Evolutionary conservation across 2,329 filamentous ascomycete genomes (phyloP).

Genomic region (Colletotrichum coccodes): DNA sequence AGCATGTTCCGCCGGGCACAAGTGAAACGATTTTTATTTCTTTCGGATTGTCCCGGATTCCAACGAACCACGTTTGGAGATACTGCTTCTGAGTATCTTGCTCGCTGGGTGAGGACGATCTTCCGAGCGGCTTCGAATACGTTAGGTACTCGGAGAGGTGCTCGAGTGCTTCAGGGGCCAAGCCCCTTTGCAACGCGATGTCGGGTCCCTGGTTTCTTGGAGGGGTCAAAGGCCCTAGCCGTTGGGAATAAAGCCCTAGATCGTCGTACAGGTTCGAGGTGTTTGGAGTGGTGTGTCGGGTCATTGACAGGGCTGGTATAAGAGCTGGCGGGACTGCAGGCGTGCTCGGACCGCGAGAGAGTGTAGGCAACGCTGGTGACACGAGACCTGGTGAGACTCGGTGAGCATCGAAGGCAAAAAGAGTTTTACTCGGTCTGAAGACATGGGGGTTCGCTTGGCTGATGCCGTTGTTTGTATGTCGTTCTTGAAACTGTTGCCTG

Average conservation of each 20-base stretch:
- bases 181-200: neutral
- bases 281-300: neutral
- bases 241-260: neutral
- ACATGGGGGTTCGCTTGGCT: neutral
- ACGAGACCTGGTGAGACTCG: neutral
- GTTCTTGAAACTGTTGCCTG: slow-evolving; percentile 13
- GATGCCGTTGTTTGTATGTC: neutral
- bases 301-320: neutral
- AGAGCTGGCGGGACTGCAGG: neutral
- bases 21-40: neutral
- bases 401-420: neutral
- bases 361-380: neutral
- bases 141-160: neutral
- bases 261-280: no score
- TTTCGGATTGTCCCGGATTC: neutral
- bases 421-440: neutral
- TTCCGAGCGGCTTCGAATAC: slow-evolving; percentile 14
- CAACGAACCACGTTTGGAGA: neutral
- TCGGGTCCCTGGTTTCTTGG: neutral
- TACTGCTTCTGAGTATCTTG: neutral
- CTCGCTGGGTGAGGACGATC: slow-evolving; percentile 10
- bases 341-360: neutral
- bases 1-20: neutral
- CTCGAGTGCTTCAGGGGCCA: neutral
- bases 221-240: neutral